Evolutionary conservation across 345 rosid genomes (phyloP).

Genomic region (Hypericum androsaemum): DNA sequence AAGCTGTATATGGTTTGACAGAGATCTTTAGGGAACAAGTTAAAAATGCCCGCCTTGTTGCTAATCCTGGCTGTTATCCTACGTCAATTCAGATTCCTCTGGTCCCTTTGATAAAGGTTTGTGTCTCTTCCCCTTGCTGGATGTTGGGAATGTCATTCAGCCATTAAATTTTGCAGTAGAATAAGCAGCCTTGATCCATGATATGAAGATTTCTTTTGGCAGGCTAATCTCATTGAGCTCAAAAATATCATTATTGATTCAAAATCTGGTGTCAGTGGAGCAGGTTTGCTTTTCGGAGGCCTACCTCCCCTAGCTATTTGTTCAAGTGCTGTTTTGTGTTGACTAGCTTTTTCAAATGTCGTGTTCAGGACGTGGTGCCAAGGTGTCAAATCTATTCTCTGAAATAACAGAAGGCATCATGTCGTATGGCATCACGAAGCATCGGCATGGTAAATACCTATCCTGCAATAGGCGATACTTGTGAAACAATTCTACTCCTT

Average conservation of each 20-base stretch:
- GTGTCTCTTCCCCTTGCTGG: neutral
- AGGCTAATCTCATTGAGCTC: slow-evolving; percentile 67
- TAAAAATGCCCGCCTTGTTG: slow-evolving; percentile 60
- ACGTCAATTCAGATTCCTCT: slow-evolving; percentile 95
- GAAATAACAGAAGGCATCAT: slow-evolving; percentile 87
- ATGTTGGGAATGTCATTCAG: neutral
- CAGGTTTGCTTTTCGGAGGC: slow-evolving; percentile 46
- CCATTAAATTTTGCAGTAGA: neutral
- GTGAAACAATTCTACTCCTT: no score
- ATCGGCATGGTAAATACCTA: slow-evolving; percentile 72
- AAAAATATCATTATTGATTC: slow-evolving; percentile 69
- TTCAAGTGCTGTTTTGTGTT: neutral
- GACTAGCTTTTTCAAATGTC: slow-evolving; percentile 7
- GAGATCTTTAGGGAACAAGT: slow-evolving; percentile 70
- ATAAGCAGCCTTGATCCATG: neutral
- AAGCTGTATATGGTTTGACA: slow-evolving; percentile 91
- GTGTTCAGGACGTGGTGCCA: slow-evolving; percentile 86
- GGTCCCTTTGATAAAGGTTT: slow-evolving; percentile 77
- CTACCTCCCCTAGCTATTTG: neutral
- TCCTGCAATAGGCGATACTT: neutral
- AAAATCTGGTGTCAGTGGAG: slow-evolving; percentile 97
- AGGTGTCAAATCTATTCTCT: slow-evolving; percentile 70
- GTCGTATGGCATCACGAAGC: slow-evolving; percentile 83
- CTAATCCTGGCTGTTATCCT: slow-evolving; percentile 98
- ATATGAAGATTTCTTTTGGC: slow-evolving; percentile 15